Evolutionary conservation across 768 basidiomycete genomes (phyloP), one percentile per base, ranked within the genome.

Genomic region (Asterophora parasitica): DNA sequence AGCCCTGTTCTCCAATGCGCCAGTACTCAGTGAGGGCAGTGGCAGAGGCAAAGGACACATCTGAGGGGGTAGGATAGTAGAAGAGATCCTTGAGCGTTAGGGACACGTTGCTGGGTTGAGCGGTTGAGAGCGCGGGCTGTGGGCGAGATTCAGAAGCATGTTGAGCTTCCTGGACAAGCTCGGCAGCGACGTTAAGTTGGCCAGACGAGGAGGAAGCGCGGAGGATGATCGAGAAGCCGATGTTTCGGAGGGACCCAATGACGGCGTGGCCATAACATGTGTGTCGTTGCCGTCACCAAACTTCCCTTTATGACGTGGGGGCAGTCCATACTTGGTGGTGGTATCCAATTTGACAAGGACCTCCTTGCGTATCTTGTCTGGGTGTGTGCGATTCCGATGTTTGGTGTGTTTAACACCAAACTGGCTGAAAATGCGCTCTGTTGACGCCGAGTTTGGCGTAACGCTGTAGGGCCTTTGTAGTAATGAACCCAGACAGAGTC

Each of bases 401-500:
- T 61, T 61, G 8, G 59, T 64, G 43, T 65, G 61, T 15, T 55
- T 62, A 44, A 53, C 50, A 16, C 63, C 61, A 33, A 55, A 54
- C 4, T 27, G 32, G 49, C 61, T 64, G 47, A 62, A 65, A n/a
- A 49, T 16, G 13, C 60, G 58, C 45, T 65, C 61, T 15, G 37
- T 43, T 7, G 53, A 58, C 8, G 60, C 60, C 2, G 64, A 62
- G 38, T 64, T 65, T 11, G 59, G 44, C 12, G 57, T 46, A 15
- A 61, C 45, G 27, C 47, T 57, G 33, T n/a, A n/a, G 42, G 11
- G 30, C 42, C 42, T 27, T 42, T 42, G 42, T 42, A 15, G 33
- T 45, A 37, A 12, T 45, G 36, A 16, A 13, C 16, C 35, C 37
- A 36, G 12, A 27, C 48, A 13, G 27, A 7, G 16, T 42, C 45